phyloP scores from a whole-genome alignment of 495 filamentous ascomycete species.

The Tuber aestivum region DNA sequence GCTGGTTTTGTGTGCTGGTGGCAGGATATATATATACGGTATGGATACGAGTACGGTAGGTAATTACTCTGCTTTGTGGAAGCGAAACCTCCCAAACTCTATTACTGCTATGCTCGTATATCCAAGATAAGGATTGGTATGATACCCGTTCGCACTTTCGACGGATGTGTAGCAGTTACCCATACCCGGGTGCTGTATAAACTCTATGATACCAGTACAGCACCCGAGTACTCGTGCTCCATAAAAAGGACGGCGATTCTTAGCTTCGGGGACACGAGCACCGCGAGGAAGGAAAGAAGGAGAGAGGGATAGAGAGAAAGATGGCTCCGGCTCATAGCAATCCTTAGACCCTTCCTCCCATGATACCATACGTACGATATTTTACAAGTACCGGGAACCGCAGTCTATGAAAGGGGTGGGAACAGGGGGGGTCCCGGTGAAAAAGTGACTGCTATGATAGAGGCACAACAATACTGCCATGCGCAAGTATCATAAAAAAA shows the following conservation, averaged over 20 bases:
- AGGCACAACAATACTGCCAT: background rate
- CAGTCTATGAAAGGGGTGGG: background rate
- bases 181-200: too few relatives aligned
- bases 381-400: background rate
- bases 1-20: background rate
- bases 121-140: too few relatives aligned
- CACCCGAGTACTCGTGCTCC: too few relatives aligned
- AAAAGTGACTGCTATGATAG: background rate
- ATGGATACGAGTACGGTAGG: background rate
- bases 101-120: too few relatives aligned
- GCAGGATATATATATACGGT: too few relatives aligned
- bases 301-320: too few relatives aligned
- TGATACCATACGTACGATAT: too few relatives aligned
- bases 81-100: background rate
- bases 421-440: background rate
- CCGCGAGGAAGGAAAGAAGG: background rate
- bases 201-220: too few relatives aligned
- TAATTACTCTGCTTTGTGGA: background rate
- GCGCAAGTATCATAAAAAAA: background rate
- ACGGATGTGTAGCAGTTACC: too few relatives aligned
- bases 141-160: too few relatives aligned
- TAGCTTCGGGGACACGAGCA: background rate
- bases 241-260: too few relatives aligned
- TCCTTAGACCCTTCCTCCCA: background rate
- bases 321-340: background rate